Conservation (phyloP, 2,329 filamentous ascomycete species). For the Fusarium solani-melongenae region DNA sequence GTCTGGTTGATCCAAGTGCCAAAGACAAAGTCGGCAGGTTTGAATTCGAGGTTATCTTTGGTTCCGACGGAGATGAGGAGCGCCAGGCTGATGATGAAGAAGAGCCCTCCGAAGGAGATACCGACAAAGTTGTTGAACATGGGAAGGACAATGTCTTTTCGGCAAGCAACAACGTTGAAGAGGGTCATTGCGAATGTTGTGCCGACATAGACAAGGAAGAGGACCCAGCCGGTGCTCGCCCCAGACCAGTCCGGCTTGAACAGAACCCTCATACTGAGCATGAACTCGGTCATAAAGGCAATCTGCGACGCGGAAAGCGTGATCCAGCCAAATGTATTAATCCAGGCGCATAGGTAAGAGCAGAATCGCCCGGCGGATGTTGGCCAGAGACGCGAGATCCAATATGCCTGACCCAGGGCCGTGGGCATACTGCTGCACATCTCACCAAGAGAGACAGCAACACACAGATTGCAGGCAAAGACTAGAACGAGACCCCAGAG, state of each 20-base stretch:
- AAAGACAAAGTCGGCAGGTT: conserved; percentile 64
- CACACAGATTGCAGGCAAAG: conserved; percentile 62
- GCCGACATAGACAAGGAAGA: conserved; percentile 66
- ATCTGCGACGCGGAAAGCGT: conserved; percentile 63
- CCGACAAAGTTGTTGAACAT: conserved; percentile 68
- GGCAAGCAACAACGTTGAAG: conserved; percentile 64
- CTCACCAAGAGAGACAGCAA: conserved; percentile 66
- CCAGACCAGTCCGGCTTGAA: conserved; percentile 61
- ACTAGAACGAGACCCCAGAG: conserved; percentile 67
- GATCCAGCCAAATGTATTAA: conserved; percentile 71
- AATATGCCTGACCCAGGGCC: conserved; percentile 69
- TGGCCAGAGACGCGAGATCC: conserved; percentile 54
- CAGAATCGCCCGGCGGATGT: conserved; percentile 58
- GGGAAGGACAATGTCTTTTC: conserved; percentile 52
- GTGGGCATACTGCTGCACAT: conserved; percentile 69
- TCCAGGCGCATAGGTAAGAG: conserved; percentile 69
- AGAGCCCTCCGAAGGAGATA: conserved; percentile 62
- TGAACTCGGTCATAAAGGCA: conserved; percentile 68
- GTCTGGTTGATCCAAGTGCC: conserved; percentile 57
- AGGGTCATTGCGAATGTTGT: conserved; percentile 59
- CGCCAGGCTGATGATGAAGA: conserved; percentile 62
- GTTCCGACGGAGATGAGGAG: conserved; percentile 64
- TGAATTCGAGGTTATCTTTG: conserved; percentile 56
- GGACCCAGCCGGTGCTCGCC: conserved; percentile 59
- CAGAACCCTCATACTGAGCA: conserved; percentile 66